phyloP scores from a whole-genome alignment of 2,329 filamentous ascomycete genomes.

The Cladosporium colombiae region DNA sequence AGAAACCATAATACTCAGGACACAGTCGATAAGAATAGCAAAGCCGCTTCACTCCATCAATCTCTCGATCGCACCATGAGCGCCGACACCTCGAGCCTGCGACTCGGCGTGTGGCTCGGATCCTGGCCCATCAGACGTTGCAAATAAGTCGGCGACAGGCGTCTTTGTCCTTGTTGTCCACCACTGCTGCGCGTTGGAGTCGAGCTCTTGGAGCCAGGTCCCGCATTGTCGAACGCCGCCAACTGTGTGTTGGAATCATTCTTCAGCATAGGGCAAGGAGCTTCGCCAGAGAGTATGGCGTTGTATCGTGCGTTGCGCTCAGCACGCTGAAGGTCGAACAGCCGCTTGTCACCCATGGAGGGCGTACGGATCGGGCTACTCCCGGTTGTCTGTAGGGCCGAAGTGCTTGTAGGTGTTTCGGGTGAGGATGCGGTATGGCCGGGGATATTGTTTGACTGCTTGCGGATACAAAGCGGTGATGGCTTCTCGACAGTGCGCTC shows the following conservation, averaged over 20 bases:
- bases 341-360: conserved; percentile 28
- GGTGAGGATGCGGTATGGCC: not conserved
- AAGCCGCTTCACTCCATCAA: not conserved
- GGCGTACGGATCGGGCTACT: conserved; percentile 21
- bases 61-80: not conserved
- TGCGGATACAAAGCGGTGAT: conserved; percentile 10
- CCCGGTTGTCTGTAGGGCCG: not conserved
- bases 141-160: not conserved
- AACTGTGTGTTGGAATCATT: not conserved
- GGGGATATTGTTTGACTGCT: not conserved
- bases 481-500: not conserved
- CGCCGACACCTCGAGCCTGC: not conserved
- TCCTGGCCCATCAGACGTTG: not conserved
- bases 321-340: conserved; percentile 31
- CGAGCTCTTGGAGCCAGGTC: conserved; percentile 7
- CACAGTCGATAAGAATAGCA: not conserved
- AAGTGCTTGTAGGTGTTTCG: not conserved
- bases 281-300: conserved; percentile 22
- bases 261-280: not conserved
- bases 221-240: conserved; percentile 11
- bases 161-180: not conserved
- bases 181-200: not conserved
- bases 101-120: not conserved
- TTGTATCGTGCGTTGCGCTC: conserved; percentile 34
- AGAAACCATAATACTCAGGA: not conserved